Percentiles rank a stretch among this genome's conserved stretches.
These are phyloP conservation scores for Saturnispora quitensis DNA, from an alignment of 805 yeast genomes.

Conservation along the genomic window DNA sequence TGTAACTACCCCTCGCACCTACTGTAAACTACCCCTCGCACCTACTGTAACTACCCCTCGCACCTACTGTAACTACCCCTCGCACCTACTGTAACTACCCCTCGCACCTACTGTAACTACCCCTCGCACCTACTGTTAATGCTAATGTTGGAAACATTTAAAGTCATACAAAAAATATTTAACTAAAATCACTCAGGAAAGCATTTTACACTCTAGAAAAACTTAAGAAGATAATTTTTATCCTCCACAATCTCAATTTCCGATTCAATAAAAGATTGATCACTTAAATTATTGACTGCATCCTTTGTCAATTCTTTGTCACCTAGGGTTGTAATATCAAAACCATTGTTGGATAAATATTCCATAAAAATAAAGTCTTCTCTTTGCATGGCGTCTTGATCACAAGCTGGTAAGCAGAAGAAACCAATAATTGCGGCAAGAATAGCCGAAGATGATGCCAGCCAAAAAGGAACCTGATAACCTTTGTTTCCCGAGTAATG, in stretches of 20 bases:
- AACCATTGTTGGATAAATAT: conserved; percentile 61
- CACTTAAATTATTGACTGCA: not conserved
- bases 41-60: too few species aligned
- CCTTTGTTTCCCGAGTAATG: conserved; percentile 55
- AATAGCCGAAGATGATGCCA: conserved; percentile 68
- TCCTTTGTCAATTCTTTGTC: conserved; percentile 17
- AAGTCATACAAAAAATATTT: too few species aligned
- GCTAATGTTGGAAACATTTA: too few species aligned
- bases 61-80: too few species aligned
- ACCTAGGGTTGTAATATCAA: conserved; percentile 54
- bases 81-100: too few species aligned
- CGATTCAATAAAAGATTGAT: conserved; percentile 1
- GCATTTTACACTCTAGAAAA: not conserved
- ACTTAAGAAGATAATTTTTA: not conserved
- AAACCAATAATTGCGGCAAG: conserved; percentile 62
- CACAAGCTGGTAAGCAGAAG: conserved; percentile 69
- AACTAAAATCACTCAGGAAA: too few species aligned
- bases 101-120: too few species aligned
- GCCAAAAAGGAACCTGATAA: conserved; percentile 69
- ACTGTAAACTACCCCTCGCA: too few species aligned
- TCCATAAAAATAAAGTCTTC: conserved; percentile 69
- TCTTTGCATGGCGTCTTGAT: conserved; percentile 69
- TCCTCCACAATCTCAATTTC: not conserved
- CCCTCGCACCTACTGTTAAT: too few species aligned
- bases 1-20: too few species aligned